Evolutionary conservation across 108 stramenopile species (phyloP).

Genomic region (Skeletonema potamos): DNA sequence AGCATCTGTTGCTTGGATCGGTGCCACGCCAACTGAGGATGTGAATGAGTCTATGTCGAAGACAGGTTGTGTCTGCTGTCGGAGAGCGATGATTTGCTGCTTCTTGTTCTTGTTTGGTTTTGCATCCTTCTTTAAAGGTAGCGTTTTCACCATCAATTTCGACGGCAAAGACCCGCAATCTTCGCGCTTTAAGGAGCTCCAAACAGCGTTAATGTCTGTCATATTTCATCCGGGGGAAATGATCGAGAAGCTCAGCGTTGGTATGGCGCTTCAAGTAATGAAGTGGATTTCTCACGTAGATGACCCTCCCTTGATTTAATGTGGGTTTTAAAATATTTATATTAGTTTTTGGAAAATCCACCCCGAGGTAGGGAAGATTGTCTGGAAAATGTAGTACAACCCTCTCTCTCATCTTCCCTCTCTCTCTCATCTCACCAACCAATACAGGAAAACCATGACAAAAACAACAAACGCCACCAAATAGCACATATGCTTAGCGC

Average conservation of each 20-base stretch:
- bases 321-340: too few relatives aligned
- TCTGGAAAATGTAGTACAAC: too few relatives aligned
- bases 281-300: too few relatives aligned
- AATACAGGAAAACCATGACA: constrained; percentile 84
- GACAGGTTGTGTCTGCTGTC: background rate
- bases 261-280: too few relatives aligned
- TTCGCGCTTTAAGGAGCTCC: constrained; percentile 34
- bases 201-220: constrained; percentile 24
- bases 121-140: background rate
- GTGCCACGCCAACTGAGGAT: background rate
- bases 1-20: background rate
- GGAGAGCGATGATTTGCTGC: background rate
- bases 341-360: too few relatives aligned
- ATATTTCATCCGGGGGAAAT: background rate
- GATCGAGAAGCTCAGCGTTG: too few relatives aligned
- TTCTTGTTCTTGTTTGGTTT: background rate
- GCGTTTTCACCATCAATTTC: background rate
- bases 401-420: too few relatives aligned
- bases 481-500: constrained; percentile 88
- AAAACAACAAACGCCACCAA: constrained; percentile 84
- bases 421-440: constrained; percentile 49
- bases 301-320: too few relatives aligned
- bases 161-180: too few relatives aligned
- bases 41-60: constrained; percentile 17
- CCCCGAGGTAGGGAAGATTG: too few relatives aligned